phyloP scores from a whole-genome alignment of 768 basidiomycete genomes.

The Psilocybe tampanensis region DNA sequence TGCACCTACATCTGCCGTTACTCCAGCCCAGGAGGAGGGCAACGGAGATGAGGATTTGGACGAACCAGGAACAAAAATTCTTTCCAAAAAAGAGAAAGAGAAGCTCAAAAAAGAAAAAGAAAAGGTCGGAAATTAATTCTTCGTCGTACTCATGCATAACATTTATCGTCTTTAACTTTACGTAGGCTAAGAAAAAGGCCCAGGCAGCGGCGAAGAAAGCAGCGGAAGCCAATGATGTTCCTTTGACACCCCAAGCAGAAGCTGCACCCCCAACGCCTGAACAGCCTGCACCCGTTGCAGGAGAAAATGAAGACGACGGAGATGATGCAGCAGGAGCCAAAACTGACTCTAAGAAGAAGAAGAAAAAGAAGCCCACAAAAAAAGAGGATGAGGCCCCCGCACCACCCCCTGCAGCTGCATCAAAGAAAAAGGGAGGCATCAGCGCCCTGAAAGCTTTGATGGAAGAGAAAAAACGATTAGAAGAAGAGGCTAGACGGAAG shows the following conservation, averaged over 20 bases:
- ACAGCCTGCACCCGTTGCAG: constrained; percentile 33
- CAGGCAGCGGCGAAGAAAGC: constrained; percentile 86
- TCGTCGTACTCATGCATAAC: constrained; percentile 4
- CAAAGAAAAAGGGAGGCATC: constrained; percentile 80
- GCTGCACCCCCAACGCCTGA: constrained; percentile 34
- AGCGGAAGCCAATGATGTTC: constrained; percentile 30
- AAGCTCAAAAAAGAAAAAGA: constrained; percentile 96
- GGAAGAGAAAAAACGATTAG: constrained; percentile 87
- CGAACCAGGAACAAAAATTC: constrained; percentile 62
- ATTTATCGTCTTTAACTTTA: constrained; percentile 11
- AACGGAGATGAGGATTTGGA: constrained; percentile 57
- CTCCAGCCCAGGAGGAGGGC: constrained; percentile 31
- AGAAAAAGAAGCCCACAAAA: constrained; percentile 84
- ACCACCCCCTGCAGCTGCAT: constrained; percentile 42
- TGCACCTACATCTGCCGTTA: constrained; percentile 22
- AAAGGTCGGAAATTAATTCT: constrained; percentile 60
- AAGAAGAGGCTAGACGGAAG: constrained; percentile 83
- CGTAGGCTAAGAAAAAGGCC: constrained; percentile 92
- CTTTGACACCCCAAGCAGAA: constrained; percentile 25
- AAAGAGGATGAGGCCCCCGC: constrained; percentile 53
- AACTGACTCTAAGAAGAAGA: constrained; percentile 76
- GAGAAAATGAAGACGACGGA: constrained; percentile 69
- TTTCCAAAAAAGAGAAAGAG: constrained; percentile 97
- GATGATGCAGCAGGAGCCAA: constrained; percentile 54
- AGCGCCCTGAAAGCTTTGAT: constrained; percentile 86